Evolutionary conservation across 2,329 filamentous ascomycete species (phyloP).

Genomic region (Diplodia intermedia): DNA sequence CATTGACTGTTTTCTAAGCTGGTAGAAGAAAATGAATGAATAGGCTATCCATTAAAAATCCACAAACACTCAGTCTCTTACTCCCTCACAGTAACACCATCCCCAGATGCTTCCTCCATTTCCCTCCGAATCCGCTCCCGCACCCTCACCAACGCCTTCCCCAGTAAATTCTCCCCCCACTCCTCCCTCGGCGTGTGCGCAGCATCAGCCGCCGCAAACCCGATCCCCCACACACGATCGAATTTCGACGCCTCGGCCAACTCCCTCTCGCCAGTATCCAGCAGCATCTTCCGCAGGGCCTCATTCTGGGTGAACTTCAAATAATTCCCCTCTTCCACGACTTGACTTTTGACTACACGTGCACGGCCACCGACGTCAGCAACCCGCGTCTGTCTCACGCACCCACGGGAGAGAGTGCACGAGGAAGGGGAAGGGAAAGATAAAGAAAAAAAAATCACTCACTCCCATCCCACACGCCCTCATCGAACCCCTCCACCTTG

Average conservation of each 20-base stretch:
- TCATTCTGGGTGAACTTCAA: conserved; percentile 60
- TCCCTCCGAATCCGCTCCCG: conserved; percentile 55
- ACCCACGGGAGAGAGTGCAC: too few species aligned
- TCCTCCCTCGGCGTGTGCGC: conserved; percentile 46
- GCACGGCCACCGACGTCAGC: background rate
- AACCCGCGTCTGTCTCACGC: too few species aligned
- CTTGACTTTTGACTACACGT: conserved; percentile 37
- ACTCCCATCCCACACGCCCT: conserved; percentile 57
- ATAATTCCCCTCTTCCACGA: conserved; percentile 65
- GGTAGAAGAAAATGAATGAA: too few species aligned
- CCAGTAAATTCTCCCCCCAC: conserved; percentile 72
- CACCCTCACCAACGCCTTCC: conserved; percentile 67
- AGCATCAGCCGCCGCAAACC: conserved; percentile 58
- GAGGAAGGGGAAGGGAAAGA: background rate
- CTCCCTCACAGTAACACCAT: too few species aligned
- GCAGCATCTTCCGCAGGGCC: conserved; percentile 56
- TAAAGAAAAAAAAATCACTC: background rate
- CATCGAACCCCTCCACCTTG: conserved; percentile 60
- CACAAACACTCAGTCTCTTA: too few species aligned
- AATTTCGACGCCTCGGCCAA: conserved; percentile 58
- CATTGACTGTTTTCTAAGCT: too few species aligned
- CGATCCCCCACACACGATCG: conserved; percentile 72
- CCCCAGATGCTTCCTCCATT: background rate
- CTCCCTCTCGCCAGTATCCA: conserved; percentile 65
- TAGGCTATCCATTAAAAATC: too few species aligned